Evolutionary conservation across 306 rosid genomes (phyloP).

Genomic region (Sesbania bispinosa): DNA sequence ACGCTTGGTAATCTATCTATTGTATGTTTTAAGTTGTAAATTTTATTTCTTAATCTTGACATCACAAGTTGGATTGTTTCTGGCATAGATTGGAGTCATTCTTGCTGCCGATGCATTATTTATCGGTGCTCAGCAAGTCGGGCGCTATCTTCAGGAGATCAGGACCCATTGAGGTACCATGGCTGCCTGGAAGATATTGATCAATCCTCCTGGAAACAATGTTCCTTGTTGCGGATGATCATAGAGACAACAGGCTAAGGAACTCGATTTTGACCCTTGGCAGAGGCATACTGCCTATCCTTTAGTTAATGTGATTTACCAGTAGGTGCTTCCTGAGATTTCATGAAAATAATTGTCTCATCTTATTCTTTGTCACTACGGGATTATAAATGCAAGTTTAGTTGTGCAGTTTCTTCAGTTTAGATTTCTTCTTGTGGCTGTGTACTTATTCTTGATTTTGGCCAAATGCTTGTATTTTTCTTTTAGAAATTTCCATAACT

Average conservation of each 20-base stretch:
- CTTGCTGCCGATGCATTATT: conserved; percentile 65
- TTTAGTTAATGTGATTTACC: conserved; percentile 17
- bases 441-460: neutral
- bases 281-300: conserved; percentile 3
- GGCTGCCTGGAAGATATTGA: conserved; percentile 16
- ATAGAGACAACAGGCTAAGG: conserved; percentile 17
- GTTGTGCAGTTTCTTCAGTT: neutral
- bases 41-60: neutral
- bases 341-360: neutral
- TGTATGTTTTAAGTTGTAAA: neutral
- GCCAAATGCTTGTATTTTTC: conserved; percentile 15
- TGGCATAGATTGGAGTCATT: conserved; percentile 64
- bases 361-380: conserved; percentile 6
- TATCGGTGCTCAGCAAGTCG: conserved; percentile 69
- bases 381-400: conserved; percentile 22
- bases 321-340: neutral
- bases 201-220: neutral
- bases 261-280: conserved; percentile 32
- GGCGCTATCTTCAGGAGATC: conserved; percentile 73
- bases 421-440: conserved; percentile 7
- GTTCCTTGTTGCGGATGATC: conserved; percentile 18
- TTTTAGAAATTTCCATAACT: neutral
- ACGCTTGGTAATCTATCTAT: conserved; percentile 62
- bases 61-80: conserved; percentile 16
- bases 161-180: conserved; percentile 47